Evolutionary conservation across 768 basidiomycete genomes (phyloP), one percentile per base, ranked within the genome.

Genomic region (Mycena kentingensis): DNA sequence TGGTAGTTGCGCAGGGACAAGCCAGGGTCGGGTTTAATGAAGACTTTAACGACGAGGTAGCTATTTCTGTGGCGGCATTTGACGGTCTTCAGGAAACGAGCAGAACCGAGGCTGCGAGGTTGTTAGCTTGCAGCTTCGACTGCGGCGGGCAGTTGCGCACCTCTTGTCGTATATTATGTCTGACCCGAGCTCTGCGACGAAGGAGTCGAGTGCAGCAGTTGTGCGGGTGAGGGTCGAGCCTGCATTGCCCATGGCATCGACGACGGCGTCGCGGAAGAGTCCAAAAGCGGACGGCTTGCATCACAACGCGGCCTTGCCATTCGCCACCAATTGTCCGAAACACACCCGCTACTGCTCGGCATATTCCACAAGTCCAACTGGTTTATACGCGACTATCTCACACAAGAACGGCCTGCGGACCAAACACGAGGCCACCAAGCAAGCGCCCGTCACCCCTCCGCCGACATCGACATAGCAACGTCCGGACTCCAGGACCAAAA

Each of bases 101-200:
- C 81, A 1, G 84, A 79, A 15, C 87, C 87, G 49, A 90, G 70
- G 63, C 88, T 90, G 42, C 6, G 22, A 18, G 25, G 29, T 52
- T 18, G 48, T 42, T 36, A 31, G 25, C 25, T 31, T 21, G 35
- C 38, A 13, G n/a, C 15, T 48, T 44, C 16, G 26, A 31, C 32
- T 4, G 42, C 3, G 8, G 10, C 13, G 13, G 16, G 10, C 27
- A 26, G 10, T 24, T 16, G 62, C 79, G 46, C 46, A 93, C 96
- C 88, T 92, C 77, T 90, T 88, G 65, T 98, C 96, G 63, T 97
- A 98, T 2, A 89, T 78, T 18, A 97, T 77, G 65, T 97, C 94
- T 3, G 79, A 79, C 11, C 89, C 88, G 21, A 98, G 79, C 65
- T 99, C 96, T 2, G 86, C 79, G 13, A 99, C 86, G 65, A 91